Conservation (phyloP, 495 filamentous ascomycete genomes). For the Penicillium bialowiezense region DNA sequence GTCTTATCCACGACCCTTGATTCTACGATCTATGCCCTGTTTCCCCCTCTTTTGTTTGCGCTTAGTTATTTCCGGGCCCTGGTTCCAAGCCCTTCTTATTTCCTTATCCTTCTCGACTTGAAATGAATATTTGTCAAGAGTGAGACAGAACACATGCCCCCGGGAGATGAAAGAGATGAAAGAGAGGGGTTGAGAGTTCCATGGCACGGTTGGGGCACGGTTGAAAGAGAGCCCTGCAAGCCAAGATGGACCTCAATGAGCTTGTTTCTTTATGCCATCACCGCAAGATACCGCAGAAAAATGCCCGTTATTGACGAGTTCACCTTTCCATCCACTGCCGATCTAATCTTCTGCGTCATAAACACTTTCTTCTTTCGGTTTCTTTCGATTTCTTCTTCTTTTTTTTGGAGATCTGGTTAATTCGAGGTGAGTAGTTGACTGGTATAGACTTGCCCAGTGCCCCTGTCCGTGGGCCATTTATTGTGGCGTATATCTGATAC, state of each 20-base stretch:
- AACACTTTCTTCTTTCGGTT: too few relatives aligned
- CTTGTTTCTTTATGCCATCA: constrained; percentile 28
- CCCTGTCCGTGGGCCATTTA: neutral
- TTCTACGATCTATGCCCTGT: constrained; percentile 19
- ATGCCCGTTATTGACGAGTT: constrained; percentile 33
- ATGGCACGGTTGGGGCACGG: constrained; percentile 3
- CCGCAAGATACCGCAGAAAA: constrained; percentile 34
- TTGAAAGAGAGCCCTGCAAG: constrained; percentile 13
- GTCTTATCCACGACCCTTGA: constrained; percentile 19
- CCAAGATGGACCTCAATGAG: constrained; percentile 20
- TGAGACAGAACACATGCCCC: neutral
- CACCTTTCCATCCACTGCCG: neutral
- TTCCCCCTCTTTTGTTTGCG: constrained; percentile 10
- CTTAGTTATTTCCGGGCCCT: constrained; percentile 11
- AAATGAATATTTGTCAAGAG: constrained; percentile 4
- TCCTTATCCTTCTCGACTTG: constrained; percentile 9
- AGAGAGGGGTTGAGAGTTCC: constrained; percentile 2
- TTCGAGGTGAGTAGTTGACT: neutral
- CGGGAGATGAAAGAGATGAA: neutral
- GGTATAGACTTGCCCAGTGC: neutral
- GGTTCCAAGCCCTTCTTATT: constrained; percentile 8
- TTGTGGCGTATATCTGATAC: neutral
- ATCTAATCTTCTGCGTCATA: neutral
- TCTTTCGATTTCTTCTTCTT: neutral
- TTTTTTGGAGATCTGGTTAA: neutral